phyloP scores from a whole-genome alignment of 176 grass and related monocot species.

The Rhynchospora breviuscula region DNA sequence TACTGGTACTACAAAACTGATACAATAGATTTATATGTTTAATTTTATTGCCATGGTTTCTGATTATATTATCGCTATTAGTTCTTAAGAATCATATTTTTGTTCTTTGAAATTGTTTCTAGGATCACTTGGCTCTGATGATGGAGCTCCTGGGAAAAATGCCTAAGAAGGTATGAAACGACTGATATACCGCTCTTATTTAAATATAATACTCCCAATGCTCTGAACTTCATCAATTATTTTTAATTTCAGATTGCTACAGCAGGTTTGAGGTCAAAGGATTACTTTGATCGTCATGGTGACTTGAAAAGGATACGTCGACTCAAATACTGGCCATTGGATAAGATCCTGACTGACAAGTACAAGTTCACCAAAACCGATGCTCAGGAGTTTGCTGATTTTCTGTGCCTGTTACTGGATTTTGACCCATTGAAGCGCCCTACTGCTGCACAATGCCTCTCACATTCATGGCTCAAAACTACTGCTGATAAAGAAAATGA shows the following conservation, averaged over 20 bases:
- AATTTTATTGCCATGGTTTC: background rate
- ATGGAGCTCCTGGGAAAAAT: conserved; percentile 94
- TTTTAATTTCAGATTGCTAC: conserved; percentile 64
- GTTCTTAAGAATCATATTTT: background rate
- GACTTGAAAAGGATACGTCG: conserved; percentile 91
- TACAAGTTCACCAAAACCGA: conserved; percentile 62
- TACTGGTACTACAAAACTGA: background rate
- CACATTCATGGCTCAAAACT: conserved; percentile 69
- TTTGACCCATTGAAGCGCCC: conserved; percentile 78
- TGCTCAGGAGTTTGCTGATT: conserved; percentile 52
- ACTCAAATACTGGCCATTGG: conserved; percentile 65
- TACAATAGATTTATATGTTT: background rate
- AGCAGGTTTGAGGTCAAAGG: conserved; percentile 65
- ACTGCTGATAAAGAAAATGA: conserved; percentile 11
- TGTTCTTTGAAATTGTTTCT: conserved; percentile 17
- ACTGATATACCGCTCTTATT: background rate
- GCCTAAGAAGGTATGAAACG: conserved; percentile 62
- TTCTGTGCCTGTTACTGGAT: conserved; percentile 69
- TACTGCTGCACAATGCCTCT: conserved; percentile 63
- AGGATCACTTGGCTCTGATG: conserved; percentile 99
- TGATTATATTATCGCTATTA: background rate
- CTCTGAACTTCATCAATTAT: conserved; percentile 4
- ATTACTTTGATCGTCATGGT: conserved; percentile 93
- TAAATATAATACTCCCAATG: background rate
- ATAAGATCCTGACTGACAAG: conserved; percentile 69